Evolutionary conservation across 306 rosid species (phyloP), one percentile per base, ranked within the genome.

Genomic region (Rosa persica): DNA sequence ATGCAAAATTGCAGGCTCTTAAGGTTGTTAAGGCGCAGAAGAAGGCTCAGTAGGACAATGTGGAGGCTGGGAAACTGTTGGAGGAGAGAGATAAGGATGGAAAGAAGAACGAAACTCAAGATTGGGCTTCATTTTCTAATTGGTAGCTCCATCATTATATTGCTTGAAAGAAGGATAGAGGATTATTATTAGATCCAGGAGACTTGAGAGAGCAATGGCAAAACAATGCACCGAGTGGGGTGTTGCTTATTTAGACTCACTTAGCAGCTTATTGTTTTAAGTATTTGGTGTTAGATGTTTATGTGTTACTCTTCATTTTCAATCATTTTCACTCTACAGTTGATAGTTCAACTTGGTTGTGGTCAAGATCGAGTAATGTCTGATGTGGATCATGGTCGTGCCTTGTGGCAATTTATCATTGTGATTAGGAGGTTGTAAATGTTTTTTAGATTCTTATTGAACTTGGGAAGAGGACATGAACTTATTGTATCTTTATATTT

Each of bases 1-100:
- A 95, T 61, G 86, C 92, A 0, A 95, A 95, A 88, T 81, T 95
- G 93, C 95, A 92, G 92, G 95, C 90, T 7, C 89, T 95, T 4
- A 92, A 95, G 87, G 95, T 97, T 20, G 83, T 92, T 0, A 97
- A 95, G 83, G 91, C 92, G 1, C 98, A 92, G 93, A 95, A 87
- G 86, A 95, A 91, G 89, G 87, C 80, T 57, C 97, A 88, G 77
- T 93, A 86, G 84, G 87, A 84, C 36, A 96, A 95, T 58, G 93
- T 87, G 79, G 98, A 95, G 86, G 90, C 97, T 46, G 98, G 97
- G 34, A 92, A 90, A 79, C 81, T 95, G 93, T 80, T 94, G 83
- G 92, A 90, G 85, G 92, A 89, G 88, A 89, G 86, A 61, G 93
- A 88, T 3, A 83, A 62, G n/a, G 97, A 89, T 58, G 97, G 86